Evolutionary conservation across 306 rosid species (phyloP).

Genomic region (Prinsepia uniflora): DNA sequence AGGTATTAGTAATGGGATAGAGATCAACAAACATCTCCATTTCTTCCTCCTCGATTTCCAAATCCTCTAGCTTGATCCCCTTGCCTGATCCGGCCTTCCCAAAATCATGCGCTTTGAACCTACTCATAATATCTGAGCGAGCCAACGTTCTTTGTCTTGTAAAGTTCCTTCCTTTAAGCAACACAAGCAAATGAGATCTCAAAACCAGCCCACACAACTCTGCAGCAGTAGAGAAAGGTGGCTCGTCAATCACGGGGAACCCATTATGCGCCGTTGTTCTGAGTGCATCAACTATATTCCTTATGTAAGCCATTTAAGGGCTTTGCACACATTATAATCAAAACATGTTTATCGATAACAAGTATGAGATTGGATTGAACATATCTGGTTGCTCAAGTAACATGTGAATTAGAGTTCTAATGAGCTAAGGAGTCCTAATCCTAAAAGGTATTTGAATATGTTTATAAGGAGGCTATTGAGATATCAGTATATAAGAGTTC

Average conservation of each 20-base stretch:
- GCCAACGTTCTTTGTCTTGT: constrained; percentile 33
- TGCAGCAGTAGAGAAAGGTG: constrained; percentile 57
- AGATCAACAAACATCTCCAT: constrained; percentile 75
- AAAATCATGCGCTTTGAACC: constrained; percentile 56
- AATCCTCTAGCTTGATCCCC: constrained; percentile 62
- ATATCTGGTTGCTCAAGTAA: no score
- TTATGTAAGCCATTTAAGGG: no score
- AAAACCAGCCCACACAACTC: constrained; percentile 81
- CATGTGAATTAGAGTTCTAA: no score
- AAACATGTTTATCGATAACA: no score
- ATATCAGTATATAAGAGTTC: no score
- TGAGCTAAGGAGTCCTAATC: no score
- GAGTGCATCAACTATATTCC: constrained; percentile 40
- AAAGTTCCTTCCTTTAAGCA: constrained; percentile 63
- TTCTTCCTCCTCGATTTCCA: constrained; percentile 57
- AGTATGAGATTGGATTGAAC: no score
- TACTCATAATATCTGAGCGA: constrained; percentile 29
- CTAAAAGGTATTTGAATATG: no score
- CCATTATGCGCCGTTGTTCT: constrained; percentile 60
- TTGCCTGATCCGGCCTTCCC: constrained; percentile 81
- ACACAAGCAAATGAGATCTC: constrained; percentile 76
- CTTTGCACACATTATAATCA: no score
- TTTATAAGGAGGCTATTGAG: no score
- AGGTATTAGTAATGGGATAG: constrained; percentile 57
- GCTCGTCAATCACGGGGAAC: constrained; percentile 87